A percentile compares a stretch with the other conserved stretches of the same genome.
Conservation (phyloP, 106 monocot species). For the Phalaenopsis aphrodite region DNA sequence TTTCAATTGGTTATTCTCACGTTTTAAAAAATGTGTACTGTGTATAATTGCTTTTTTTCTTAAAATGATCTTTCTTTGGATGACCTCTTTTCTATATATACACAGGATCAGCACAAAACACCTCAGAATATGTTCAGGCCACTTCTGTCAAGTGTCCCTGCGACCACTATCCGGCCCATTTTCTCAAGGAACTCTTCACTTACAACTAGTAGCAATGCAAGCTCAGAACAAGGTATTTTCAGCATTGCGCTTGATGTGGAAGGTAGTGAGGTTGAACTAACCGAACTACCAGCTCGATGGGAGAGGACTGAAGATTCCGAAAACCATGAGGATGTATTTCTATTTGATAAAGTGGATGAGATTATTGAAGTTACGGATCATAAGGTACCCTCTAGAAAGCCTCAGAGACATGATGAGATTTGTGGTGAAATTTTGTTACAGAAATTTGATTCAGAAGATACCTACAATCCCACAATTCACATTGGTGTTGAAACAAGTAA, state of each 20-base stretch:
- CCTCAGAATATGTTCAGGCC: constrained; percentile 95
- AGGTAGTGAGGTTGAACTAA: constrained; percentile 12
- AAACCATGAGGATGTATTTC: constrained; percentile 50
- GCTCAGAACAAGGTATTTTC: constrained; percentile 53
- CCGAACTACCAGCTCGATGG: constrained; percentile 30
- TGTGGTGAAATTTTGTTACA: constrained; percentile 9
- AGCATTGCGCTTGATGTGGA: constrained; percentile 32
- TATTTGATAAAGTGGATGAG: constrained; percentile 60
- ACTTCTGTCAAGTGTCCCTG: constrained; percentile 78
- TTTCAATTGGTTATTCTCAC: not conserved
- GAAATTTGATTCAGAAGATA: constrained; percentile 15
- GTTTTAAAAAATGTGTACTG: not conserved
- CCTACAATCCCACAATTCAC: constrained; percentile 2
- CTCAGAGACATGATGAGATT: constrained; percentile 7
- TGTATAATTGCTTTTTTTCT: not conserved
- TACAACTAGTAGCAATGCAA: constrained; percentile 83
- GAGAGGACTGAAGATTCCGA: constrained; percentile 27
- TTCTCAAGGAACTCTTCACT: constrained; percentile 82
- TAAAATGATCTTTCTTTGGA: not conserved
- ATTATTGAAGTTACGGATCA: constrained; percentile 24
- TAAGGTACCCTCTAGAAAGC: constrained; percentile 4
- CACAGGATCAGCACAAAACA: constrained; percentile 67
- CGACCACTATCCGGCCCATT: constrained; percentile 58
- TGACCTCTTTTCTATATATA: not conserved
- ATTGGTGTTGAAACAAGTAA: not conserved